These are phyloP conservation scores for Hydrangea macrophylla DNA, from an alignment of 148 eudicot species.

Conservation along the genomic window DNA sequence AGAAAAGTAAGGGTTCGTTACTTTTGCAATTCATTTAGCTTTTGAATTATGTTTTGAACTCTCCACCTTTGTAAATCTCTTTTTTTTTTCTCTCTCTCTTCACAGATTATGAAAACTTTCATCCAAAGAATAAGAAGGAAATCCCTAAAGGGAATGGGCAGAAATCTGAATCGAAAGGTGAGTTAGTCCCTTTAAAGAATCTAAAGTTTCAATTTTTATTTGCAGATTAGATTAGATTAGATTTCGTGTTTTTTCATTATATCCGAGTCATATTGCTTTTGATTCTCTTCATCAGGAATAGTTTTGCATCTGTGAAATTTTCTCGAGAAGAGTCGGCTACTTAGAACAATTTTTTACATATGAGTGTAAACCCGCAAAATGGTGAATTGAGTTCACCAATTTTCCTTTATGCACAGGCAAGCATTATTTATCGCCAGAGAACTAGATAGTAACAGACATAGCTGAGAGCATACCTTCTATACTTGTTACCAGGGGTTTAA, in stretches of 20 bases:
- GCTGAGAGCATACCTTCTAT: no score
- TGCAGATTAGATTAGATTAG: no score
- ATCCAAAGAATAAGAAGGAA: slow-evolving; percentile 40
- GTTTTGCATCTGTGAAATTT: neutral
- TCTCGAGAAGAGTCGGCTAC: neutral
- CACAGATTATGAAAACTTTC: slow-evolving; percentile 51
- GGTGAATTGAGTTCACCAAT: no score
- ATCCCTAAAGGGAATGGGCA: slow-evolving; percentile 37
- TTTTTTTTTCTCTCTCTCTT: slow-evolving; percentile 8
- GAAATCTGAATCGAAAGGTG: slow-evolving; percentile 31
- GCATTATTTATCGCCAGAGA: no score
- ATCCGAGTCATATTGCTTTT: no score
- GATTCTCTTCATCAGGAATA: no score
- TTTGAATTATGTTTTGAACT: neutral
- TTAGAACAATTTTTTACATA: neutral
- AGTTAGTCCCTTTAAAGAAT: neutral
- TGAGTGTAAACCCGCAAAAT: no score
- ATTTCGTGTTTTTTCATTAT: no score
- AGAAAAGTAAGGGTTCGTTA: slow-evolving; percentile 28
- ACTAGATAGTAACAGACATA: no score
- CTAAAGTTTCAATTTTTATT: neutral
- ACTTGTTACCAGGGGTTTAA: no score
- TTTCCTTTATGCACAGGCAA: neutral
- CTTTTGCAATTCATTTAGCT: neutral
- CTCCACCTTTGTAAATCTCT: neutral